These are phyloP conservation scores for Strobilomyces confusus DNA, from an alignment of 768 basidiomycete genomes.

Conservation along the genomic window DNA sequence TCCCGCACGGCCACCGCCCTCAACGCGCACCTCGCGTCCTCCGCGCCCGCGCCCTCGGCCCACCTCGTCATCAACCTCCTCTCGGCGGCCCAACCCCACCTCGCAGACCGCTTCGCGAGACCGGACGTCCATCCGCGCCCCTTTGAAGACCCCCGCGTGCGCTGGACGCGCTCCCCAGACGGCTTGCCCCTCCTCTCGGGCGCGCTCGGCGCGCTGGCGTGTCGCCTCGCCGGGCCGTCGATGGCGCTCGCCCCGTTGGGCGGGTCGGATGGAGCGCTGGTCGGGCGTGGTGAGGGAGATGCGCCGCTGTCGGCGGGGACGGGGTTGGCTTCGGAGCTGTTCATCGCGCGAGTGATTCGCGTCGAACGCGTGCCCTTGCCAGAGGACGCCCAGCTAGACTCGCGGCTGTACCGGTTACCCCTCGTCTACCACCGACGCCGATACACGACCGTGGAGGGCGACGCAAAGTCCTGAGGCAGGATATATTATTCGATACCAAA, in stretches of 20 bases:
- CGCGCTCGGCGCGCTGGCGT: constrained; percentile 68
- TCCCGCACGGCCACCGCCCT: constrained; percentile 79
- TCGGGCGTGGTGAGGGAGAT: constrained; percentile 4
- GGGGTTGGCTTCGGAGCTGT: constrained; percentile 61
- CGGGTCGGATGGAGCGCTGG: constrained; percentile 23
- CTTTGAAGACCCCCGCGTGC: constrained; percentile 38
- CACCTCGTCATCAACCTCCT: constrained; percentile 83
- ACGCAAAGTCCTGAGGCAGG: constrained; percentile 12
- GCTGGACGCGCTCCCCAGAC: constrained; percentile 43
- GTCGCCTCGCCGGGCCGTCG: constrained; percentile 57
- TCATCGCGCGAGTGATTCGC: constrained; percentile 72
- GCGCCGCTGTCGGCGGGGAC: constrained; percentile 24
- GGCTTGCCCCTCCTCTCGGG: constrained; percentile 58
- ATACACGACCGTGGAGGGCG: constrained; percentile 50
- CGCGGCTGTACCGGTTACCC: constrained; percentile 39
- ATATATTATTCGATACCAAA: constrained; percentile 4
- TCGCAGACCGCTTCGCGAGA: constrained; percentile 69
- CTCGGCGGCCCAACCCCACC: constrained; percentile 56
- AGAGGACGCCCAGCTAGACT: constrained; percentile 14
- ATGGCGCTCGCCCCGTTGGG: constrained; percentile 59
- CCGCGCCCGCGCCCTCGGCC: constrained; percentile 12
- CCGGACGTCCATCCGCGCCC: constrained; percentile 65
- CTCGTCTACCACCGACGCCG: constrained; percentile 60
- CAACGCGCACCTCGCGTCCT: constrained; percentile 22
- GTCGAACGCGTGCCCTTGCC: constrained; percentile 43